Evolutionary conservation across 1,139 yeast species (phyloP), one percentile per base, ranked within the genome.

Genomic region (Taphrina wiesneri): DNA sequence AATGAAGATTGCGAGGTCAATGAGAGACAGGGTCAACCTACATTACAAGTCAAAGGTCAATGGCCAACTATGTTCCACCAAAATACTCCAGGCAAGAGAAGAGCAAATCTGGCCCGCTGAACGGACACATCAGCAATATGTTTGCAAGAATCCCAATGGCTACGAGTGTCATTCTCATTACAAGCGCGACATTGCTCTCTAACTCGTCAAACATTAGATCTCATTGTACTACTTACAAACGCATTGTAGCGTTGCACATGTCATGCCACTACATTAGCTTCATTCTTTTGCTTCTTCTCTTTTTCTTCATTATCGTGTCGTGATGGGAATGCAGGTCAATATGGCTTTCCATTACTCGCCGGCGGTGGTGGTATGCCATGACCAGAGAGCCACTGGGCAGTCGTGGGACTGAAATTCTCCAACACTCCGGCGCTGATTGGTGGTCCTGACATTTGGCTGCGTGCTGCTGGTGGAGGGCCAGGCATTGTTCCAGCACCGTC

Each of bases 361-460:
- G n/a, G 45, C 19, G 59, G 23, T 5, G 59, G 59, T 1, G 59
- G 59, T 9, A 54, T 41, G 15, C 49, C 36, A n/a, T 54, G 59
- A 23, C 59, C 59, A 23, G 59, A 54, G 13, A 60, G 23, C 64
- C 64, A 60, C 28, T 52, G 56, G 21, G 57, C 47, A n/a, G 64
- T 60, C 23, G 57, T 60, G 43, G 64, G 64, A 36, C 64, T 60
- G 39, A 60, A 60, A 3, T 49, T 60, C 57, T 60, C 64, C 39
- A 60, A 30, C 43, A 60, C 64, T 2, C 64, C 64, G 4, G 64
- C 64, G 34, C 64, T 60, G 21, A 60, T 60, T 2, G 64, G 64
- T 30, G 64, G 64, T 19, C 52, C 47, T 6, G 59, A 36, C 32
- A 28, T 32, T 41, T 36, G 64, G 32, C 57, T 19, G 19, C 41